Percentiles rank a stretch among this genome's conserved stretches.
Conservation (phyloP, 306 rosid genomes). For the Crotalaria pallida region DNA sequence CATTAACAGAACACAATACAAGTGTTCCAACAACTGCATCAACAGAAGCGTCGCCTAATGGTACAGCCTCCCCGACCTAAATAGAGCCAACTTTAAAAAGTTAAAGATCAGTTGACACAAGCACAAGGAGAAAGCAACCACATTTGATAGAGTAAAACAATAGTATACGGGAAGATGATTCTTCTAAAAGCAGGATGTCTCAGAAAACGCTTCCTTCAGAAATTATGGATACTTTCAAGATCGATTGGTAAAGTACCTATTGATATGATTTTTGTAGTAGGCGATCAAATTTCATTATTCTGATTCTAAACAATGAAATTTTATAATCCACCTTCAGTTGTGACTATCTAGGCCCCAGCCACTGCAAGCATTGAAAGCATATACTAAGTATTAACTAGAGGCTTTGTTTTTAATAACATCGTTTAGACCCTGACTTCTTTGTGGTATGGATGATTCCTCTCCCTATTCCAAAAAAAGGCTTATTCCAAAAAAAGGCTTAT, state of each 20-base stretch:
- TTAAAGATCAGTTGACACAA: conserved; percentile 9
- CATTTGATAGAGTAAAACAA: background rate
- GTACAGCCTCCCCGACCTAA: conserved; percentile 89
- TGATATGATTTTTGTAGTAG: background rate
- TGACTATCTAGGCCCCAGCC: background rate
- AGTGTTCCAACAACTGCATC: conserved; percentile 97
- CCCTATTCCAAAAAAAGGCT: background rate
- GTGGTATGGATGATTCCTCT: background rate
- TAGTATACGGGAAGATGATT: background rate
- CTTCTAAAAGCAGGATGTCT: background rate
- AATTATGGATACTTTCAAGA: background rate
- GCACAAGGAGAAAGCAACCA: background rate
- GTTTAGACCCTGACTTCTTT: background rate
- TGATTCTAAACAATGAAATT: background rate
- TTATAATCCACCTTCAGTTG: background rate
- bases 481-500: too few species aligned
- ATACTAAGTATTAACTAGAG: background rate
- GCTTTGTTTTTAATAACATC: background rate
- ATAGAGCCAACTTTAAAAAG: conserved; percentile 10
- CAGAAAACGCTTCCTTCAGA: background rate
- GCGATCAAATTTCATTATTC: background rate
- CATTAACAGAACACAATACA: conserved; percentile 82
- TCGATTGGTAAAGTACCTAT: background rate
- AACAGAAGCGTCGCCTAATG: conserved; percentile 75
- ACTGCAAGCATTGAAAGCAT: background rate